Evolutionary conservation across 2,329 filamentous ascomycete genomes (phyloP), one percentile per base, ranked within the genome.

Genomic region (Ilyonectria destructans): DNA sequence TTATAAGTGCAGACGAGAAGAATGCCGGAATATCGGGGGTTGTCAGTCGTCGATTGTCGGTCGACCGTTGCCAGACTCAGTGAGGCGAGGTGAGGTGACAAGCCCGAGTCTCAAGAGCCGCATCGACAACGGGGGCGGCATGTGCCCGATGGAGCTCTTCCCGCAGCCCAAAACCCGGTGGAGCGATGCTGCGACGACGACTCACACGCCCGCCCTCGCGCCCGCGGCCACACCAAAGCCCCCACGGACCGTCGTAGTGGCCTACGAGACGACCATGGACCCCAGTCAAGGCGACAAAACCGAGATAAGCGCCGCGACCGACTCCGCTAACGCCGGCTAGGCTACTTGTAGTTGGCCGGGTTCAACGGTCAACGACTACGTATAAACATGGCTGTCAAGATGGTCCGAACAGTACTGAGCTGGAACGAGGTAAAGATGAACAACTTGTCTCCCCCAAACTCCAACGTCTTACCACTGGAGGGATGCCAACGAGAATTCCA

Each of bases 401-500:
- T 23, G 6, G 6, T n/a, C 17, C 12, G 21, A 40, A 31, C 12
- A 26, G 10, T 15, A 49, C 19, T n/a, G 40, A 43, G 17, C 17
- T 43, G 40, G 40, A 9, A 43, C 9, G 15, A 21, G 23, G n/a
- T 6, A 21, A 52, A 43, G 6, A 31, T 10, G 15, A 19, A 35
- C n/a, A 23, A 23, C 51, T 15, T 23, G 21, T 2, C 46, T 45
- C 46, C 37, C 37, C 48, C 49, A 61, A 61, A 33, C 49, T 54
- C 10, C 59, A 49, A 46, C 8, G 9, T 33, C 15, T 29, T 43
- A 19, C 40, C 15, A n/a, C 23, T 60, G 33, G 46, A 59, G 57
- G 9, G 19, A 43, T 31, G 26, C 29, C 46, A 52, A 56, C 31
- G 92, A 75, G 85, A 49, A 33, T 26, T 26, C 26, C 21, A 23